These are phyloP conservation scores for Parastagonospora nodorum DNA, from an alignment of 2,329 filamentous ascomycete genomes.

Conservation along the genomic window DNA sequence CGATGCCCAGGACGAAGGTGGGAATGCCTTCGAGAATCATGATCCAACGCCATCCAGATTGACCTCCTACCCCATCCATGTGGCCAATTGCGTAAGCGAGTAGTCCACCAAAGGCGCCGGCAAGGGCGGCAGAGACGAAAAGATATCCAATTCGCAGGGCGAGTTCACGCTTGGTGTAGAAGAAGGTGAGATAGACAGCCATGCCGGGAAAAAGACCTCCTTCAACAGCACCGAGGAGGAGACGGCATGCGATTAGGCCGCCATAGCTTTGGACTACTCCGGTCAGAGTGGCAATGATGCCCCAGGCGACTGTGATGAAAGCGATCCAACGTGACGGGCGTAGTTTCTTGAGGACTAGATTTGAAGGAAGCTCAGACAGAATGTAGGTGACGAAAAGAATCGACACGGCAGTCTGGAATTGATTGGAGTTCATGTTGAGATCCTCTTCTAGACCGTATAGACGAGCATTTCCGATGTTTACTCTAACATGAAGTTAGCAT, in stretches of 20 bases:
- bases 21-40: conserved; percentile 36
- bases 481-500: conserved; percentile 38
- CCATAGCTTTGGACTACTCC: conserved; percentile 70
- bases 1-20: conserved; percentile 31
- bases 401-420: conserved; percentile 65
- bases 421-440: conserved; percentile 63
- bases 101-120: conserved; percentile 73
- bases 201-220: conserved; percentile 73
- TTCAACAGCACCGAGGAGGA: conserved; percentile 71
- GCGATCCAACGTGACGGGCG: conserved; percentile 57
- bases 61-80: conserved; percentile 69
- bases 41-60: conserved; percentile 38
- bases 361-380: conserved; percentile 52
- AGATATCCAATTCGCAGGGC: conserved; percentile 75
- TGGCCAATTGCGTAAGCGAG: conserved; percentile 75
- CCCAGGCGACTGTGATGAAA: conserved; percentile 65
- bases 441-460: conserved; percentile 69
- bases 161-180: conserved; percentile 75
- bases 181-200: conserved; percentile 73
- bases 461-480: conserved; percentile 73
- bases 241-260: conserved; percentile 68
- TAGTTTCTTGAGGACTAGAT: conserved; percentile 54
- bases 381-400: conserved; percentile 55
- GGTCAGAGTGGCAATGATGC: conserved; percentile 67
- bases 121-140: conserved; percentile 72